A percentile compares a stretch with the other conserved stretches of the same genome.
Evolutionary conservation across 164 flowering plant genomes (phyloP).

Genomic region (Aristolochia californica): DNA sequence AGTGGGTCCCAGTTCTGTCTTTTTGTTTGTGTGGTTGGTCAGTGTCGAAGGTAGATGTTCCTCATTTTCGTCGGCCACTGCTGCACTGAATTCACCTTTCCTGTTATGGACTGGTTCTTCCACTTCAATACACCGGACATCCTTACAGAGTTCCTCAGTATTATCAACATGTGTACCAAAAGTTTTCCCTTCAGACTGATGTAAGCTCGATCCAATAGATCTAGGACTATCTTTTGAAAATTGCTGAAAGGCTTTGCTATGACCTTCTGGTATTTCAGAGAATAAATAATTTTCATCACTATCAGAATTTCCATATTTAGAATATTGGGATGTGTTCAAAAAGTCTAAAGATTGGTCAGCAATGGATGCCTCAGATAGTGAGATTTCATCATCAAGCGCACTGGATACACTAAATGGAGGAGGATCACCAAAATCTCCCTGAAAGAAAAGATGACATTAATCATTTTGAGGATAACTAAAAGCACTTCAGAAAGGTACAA

Average conservation of each 20-base stretch:
- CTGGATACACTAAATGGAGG: constrained; percentile 12
- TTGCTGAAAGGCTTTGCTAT: constrained; percentile 25
- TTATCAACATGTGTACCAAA: constrained; percentile 11
- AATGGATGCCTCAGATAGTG: constrained; percentile 25
- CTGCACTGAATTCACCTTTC: constrained; percentile 6
- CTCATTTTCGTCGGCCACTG: constrained; percentile 20
- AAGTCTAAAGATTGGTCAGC: constrained; percentile 5
- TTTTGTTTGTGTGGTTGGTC: constrained; percentile 14
- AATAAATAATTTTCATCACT: constrained; percentile 8
- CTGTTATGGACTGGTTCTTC: constrained; percentile 23
- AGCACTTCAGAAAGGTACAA: no score
- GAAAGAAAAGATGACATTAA: constrained; percentile 7
- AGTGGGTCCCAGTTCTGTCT: constrained; percentile 11
- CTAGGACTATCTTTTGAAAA: constrained; percentile 20
- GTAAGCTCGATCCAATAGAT: constrained; percentile 30
- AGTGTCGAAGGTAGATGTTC: constrained; percentile 10
- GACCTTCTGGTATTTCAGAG: constrained; percentile 27
- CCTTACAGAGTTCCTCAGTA: constrained; percentile 51
- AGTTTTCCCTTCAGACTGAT: constrained; percentile 30
- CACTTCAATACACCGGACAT: constrained; percentile 52
- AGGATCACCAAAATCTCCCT: constrained; percentile 17
- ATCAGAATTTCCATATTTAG: constrained; percentile 15
- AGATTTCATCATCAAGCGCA: constrained; percentile 24
- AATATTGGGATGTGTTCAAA: constrained; percentile 18
- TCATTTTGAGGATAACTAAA: no score